Conservation (phyloP, 352 stramenopile species). For the Phytophthora fragariaefolia region DNA sequence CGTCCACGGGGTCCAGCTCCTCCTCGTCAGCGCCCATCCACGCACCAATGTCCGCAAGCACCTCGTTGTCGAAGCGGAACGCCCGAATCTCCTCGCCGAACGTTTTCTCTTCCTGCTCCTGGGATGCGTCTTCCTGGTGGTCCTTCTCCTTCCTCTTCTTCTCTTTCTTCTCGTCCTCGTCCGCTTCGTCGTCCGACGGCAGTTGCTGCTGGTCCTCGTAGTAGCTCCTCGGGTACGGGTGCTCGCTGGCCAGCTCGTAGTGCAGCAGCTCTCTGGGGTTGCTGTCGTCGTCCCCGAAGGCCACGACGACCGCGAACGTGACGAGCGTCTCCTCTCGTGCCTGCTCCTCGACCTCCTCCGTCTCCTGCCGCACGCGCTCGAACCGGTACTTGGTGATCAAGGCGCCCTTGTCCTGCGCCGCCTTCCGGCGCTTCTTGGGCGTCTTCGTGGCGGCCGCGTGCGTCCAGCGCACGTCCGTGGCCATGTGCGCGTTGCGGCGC, state of each 20-base stretch:
- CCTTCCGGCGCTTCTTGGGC: conserved; percentile 55
- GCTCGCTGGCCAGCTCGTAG: conserved; percentile 61
- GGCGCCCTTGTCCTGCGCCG: conserved; percentile 21
- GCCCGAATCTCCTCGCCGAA: conserved; percentile 62
- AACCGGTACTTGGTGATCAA: conserved; percentile 63
- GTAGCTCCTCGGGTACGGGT: conserved; percentile 73
- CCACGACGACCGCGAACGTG: conserved; percentile 48
- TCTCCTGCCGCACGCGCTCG: conserved; percentile 36
- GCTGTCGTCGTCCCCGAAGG: conserved; percentile 47
- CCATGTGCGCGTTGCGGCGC: conserved; percentile 66
- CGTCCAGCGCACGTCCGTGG: conserved; percentile 63
- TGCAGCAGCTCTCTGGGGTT: conserved; percentile 58
- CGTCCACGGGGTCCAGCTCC: conserved; percentile 61
- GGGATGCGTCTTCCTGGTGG: conserved; percentile 15
- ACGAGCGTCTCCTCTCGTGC: conserved; percentile 50
- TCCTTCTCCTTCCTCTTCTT: conserved; percentile 24
- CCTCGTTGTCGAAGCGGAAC: conserved; percentile 68
- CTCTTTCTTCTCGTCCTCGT: conserved; percentile 21
- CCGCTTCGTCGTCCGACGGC: conserved; percentile 40
- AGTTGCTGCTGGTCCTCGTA: conserved; percentile 66
- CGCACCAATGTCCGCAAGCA: conserved; percentile 49
- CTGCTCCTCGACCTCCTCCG: conserved; percentile 25
- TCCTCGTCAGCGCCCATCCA: conserved; percentile 63
- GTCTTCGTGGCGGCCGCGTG: conserved; percentile 40
- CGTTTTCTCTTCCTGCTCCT: conserved; percentile 31